These are phyloP conservation scores for Hypoxylon sp. DNA, from an alignment of 2,329 filamentous ascomycete genomes.

Conservation along the genomic window DNA sequence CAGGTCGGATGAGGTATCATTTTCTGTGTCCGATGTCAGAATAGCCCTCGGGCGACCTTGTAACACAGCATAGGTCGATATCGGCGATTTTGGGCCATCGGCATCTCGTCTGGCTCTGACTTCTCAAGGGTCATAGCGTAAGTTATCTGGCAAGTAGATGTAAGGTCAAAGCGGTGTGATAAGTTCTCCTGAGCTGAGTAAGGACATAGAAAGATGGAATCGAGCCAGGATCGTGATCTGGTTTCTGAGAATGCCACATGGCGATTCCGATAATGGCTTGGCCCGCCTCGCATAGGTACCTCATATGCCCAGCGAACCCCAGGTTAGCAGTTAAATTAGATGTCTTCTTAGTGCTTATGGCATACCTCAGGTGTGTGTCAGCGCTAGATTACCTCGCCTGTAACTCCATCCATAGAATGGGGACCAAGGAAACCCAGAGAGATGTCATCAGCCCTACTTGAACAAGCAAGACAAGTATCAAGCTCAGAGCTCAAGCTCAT, in stretches of 20 bases:
- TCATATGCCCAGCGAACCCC: background rate
- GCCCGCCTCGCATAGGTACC: no score
- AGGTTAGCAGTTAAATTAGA: background rate
- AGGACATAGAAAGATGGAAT: background rate
- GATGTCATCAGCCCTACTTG: background rate
- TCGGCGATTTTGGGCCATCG: background rate
- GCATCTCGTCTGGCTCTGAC: background rate
- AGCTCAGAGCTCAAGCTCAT: no score
- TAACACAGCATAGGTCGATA: background rate
- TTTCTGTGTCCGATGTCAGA: background rate
- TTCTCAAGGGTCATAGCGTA: conserved; percentile 1
- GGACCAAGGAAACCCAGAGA: background rate
- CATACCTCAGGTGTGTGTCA: background rate
- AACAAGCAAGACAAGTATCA: background rate
- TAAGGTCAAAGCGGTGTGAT: conserved; percentile 7
- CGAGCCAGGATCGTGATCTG: no score
- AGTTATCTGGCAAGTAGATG: conserved; percentile 3
- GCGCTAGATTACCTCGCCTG: background rate
- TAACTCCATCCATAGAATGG: no score
- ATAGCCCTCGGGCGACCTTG: background rate
- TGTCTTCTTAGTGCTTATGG: background rate
- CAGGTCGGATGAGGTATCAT: background rate
- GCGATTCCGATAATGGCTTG: background rate
- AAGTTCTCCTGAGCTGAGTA: conserved; percentile 1
- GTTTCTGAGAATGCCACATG: conserved; percentile 9